phyloP scores from a whole-genome alignment of 768 basidiomycete species.

The Crucibulum laeve region DNA sequence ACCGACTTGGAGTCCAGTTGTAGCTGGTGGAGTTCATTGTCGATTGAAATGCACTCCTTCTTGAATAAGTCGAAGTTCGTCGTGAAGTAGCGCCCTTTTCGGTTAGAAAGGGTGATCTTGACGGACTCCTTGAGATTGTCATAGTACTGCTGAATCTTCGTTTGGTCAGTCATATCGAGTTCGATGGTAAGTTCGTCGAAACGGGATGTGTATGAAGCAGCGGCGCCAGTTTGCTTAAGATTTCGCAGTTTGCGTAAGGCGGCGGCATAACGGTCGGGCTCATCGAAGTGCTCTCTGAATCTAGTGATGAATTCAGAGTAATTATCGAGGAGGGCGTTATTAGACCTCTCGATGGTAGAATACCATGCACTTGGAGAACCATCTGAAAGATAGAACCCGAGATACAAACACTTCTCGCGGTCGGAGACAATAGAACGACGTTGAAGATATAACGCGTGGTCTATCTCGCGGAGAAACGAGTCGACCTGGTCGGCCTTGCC shows the following conservation, averaged over 20 bases:
- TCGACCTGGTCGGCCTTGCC: slow-evolving; percentile 4
- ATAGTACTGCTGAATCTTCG: slow-evolving; percentile 25
- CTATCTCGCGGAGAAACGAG: slow-evolving; percentile 6
- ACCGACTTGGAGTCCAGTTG: slow-evolving; percentile 10
- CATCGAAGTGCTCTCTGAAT: slow-evolving; percentile 23
- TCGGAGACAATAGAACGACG: slow-evolving; percentile 14
- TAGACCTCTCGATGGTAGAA: slow-evolving; percentile 13
- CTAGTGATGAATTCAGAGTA: slow-evolving; percentile 17
- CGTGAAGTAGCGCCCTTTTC: slow-evolving; percentile 12
- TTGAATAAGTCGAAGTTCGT: slow-evolving; percentile 13
- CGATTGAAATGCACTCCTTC: slow-evolving; percentile 15
- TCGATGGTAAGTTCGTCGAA: slow-evolving; percentile 21
- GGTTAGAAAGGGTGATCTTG: slow-evolving; percentile 15
- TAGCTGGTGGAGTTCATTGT: slow-evolving; percentile 18
- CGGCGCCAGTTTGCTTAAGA: slow-evolving; percentile 25
- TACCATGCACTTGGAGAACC: slow-evolving; percentile 27
- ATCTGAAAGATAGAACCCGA: slow-evolving; percentile 22
- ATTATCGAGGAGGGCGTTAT: slow-evolving; percentile 16
- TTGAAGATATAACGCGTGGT: slow-evolving; percentile 18
- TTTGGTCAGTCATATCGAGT: slow-evolving; percentile 23
- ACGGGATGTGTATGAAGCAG: slow-evolving; percentile 19
- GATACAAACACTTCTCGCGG: slow-evolving; percentile 20
- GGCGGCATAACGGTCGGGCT: slow-evolving; percentile 18
- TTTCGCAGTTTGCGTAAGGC: slow-evolving; percentile 20
- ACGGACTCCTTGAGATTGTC: slow-evolving; percentile 22